Base-by-base conservation (phyloP, 2,329 filamentous ascomycete species). In the Fusarium chuoi region DNA sequence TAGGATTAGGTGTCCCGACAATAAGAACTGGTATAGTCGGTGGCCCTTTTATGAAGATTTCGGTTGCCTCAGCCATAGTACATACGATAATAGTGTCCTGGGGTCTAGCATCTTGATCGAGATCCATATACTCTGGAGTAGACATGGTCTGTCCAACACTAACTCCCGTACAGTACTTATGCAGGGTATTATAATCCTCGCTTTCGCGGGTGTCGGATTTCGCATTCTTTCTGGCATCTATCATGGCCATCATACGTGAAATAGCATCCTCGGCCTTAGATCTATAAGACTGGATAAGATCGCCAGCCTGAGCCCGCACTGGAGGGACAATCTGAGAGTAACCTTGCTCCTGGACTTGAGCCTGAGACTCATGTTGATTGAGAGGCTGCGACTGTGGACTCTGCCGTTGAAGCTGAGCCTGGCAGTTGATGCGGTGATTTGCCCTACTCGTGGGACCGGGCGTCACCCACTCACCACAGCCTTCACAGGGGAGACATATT, bases 261-360 rank as follows among this genome's bases (percentile, higher is more conserved):
- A 8, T 0, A 24, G 41, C n/a, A 24, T 17, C 17, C 6, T 24
- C 15, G 2, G 41, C 41, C 41, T 44, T 44, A 4, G 4, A 18
- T 44, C 41, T 24, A 7, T 41, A 44, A 7, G 4, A 12, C 6
- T 12, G 9, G 17, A 44, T 24, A 4, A 44, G n/a, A 6, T 17
- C 15, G 10, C 11, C 6, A 24, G 41, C 5, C 0, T 6, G 2
- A 8, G n/a, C 10, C 41, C 6, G 6, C 10, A 17, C 41, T 44
- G n/a, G 6, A 44, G 2, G 15, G 12, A 33, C 30, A 33, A 33
- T 33, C 4, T 13, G 30, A 33, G 11, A 12, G 30, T 33, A 13
- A 33, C 10, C 3, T 33, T 33, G 11, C 12, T 13, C 30, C 11
- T 33, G 30, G 30, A 11, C 10, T 33, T 33, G 30, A 11, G 30